Evolutionary conservation across 2,329 filamentous ascomycete genomes (phyloP).

Genomic region (Alternaria viburni): DNA sequence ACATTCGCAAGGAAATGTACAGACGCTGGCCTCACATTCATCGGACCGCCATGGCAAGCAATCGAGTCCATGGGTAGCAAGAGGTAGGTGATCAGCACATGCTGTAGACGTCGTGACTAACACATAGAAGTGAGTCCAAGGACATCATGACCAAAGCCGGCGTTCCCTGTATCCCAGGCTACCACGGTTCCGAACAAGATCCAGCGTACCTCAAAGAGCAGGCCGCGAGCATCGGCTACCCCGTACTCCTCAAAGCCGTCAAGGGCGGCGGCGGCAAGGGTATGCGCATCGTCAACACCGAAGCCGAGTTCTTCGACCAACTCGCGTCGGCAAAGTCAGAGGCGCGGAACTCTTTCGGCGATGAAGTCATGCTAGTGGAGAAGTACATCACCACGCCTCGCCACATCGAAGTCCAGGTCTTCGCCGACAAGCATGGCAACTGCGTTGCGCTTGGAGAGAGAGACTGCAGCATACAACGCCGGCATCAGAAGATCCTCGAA

Average conservation of each 20-base stretch:
- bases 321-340: slow-evolving; percentile 69
- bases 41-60: slow-evolving; percentile 83
- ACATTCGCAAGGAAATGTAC: slow-evolving; percentile 87
- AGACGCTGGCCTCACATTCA: slow-evolving; percentile 89
- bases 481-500: slow-evolving; percentile 71
- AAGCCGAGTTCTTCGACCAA: slow-evolving; percentile 66
- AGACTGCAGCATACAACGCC: slow-evolving; percentile 70
- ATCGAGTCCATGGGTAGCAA: slow-evolving; percentile 90
- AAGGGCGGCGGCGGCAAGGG: slow-evolving; percentile 72
- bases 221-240: slow-evolving; percentile 73
- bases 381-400: slow-evolving; percentile 72
- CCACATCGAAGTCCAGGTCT: slow-evolving; percentile 72
- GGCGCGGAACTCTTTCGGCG: slow-evolving; percentile 68
- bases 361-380: slow-evolving; percentile 71
- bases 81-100: slow-evolving; percentile 56
- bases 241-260: slow-evolving; percentile 70
- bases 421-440: slow-evolving; percentile 70
- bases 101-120: slow-evolving; percentile 6
- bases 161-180: slow-evolving; percentile 94
- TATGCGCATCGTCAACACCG: slow-evolving; percentile 67
- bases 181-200: slow-evolving; percentile 86
- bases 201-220: slow-evolving; percentile 66
- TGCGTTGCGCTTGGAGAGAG: slow-evolving; percentile 69
- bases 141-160: slow-evolving; percentile 96
- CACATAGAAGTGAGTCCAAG: slow-evolving; percentile 70